Evolutionary conservation across 164 flowering plant genomes (phyloP).

Genomic region (Liquidambar formosana): DNA sequence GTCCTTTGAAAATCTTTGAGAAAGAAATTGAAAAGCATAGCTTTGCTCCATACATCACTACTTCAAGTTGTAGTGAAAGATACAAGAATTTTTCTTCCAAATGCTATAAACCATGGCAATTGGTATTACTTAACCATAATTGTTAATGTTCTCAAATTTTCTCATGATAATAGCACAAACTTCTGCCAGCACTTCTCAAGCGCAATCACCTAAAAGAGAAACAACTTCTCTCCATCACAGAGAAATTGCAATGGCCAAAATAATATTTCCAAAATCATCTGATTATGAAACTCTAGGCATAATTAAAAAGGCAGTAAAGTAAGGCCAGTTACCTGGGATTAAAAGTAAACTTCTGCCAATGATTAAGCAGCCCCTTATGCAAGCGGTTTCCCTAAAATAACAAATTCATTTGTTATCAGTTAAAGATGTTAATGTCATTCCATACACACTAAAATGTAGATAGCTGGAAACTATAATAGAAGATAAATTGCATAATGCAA

Average conservation of each 20-base stretch:
- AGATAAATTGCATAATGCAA: not conserved
- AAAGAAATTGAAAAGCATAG: too few species aligned
- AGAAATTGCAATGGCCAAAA: not conserved
- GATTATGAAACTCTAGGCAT: not conserved
- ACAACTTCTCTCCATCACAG: not conserved
- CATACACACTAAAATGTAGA: not conserved
- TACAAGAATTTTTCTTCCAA: too few species aligned
- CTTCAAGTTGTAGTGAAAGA: too few species aligned
- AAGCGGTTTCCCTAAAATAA: conserved; percentile 79
- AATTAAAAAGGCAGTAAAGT: not conserved
- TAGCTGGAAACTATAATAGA: not conserved
- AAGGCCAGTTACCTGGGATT: conserved; percentile 80
- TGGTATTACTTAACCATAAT: too few species aligned
- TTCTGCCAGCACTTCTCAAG: too few species aligned
- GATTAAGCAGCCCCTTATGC: conserved; percentile 84
- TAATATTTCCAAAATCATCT: not conserved
- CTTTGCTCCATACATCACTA: too few species aligned
- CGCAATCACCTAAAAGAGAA: too few species aligned
- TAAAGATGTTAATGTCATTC: not conserved
- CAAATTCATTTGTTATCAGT: conserved; percentile 12
- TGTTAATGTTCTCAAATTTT: too few species aligned
- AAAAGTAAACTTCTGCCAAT: conserved; percentile 97
- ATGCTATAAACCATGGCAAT: too few species aligned
- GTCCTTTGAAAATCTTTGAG: too few species aligned
- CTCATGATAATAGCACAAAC: too few species aligned